phyloP scores from a whole-genome alignment of 805 yeast genomes.

The Cyberlindnera amylophila region DNA sequence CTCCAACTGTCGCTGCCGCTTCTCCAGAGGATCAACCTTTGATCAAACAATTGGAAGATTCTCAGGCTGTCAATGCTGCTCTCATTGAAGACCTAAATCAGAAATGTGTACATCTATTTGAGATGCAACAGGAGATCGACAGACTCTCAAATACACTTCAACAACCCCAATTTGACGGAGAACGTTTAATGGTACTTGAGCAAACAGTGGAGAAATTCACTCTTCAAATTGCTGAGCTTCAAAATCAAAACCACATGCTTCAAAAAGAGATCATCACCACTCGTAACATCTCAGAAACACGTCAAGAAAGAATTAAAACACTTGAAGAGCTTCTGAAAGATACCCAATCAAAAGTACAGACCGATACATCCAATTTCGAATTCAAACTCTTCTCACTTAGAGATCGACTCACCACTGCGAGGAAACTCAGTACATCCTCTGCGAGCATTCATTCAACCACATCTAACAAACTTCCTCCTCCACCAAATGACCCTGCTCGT shows the following conservation, averaged over 20 bases:
- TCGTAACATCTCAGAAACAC: conserved; percentile 52
- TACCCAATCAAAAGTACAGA: conserved; percentile 27
- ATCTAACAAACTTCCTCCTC: not conserved
- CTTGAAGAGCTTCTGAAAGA: conserved; percentile 47
- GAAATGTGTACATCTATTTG: conserved; percentile 30
- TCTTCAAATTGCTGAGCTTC: conserved; percentile 57
- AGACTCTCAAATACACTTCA: conserved; percentile 34
- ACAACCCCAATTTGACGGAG: conserved; percentile 30
- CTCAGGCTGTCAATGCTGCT: conserved; percentile 18
- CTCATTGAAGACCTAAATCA: conserved; percentile 25
- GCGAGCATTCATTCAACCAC: conserved; percentile 8
- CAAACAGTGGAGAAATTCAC: conserved; percentile 54
- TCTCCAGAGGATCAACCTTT: conserved; percentile 2
- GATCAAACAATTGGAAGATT: conserved; percentile 15
- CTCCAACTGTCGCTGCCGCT: conserved; percentile 10
- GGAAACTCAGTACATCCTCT: conserved; percentile 30
- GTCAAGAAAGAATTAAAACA: conserved; percentile 53
- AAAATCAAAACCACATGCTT: conserved; percentile 54
- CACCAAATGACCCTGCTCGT: not conserved
- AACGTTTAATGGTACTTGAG: conserved; percentile 51
- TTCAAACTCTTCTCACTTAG: conserved; percentile 18
- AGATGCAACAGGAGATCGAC: conserved; percentile 41
- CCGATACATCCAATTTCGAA: conserved; percentile 7
- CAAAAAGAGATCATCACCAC: conserved; percentile 53
- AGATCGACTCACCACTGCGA: conserved; percentile 15